phyloP scores from a whole-genome alignment of 2,329 filamentous ascomycete species.

The Didymella sp. region DNA sequence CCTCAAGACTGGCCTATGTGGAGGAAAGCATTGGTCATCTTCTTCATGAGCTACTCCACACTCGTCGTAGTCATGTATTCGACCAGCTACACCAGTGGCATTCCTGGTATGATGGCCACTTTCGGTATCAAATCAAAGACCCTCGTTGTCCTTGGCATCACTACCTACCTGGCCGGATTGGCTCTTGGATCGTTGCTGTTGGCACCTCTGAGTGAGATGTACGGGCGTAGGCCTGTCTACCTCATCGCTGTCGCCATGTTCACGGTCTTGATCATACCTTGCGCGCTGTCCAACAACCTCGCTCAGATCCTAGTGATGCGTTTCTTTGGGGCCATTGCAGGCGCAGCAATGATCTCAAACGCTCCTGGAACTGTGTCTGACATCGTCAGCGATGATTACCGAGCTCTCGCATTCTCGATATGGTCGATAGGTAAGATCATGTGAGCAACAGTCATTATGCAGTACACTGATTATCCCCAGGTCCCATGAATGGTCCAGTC shows the following conservation, averaged over 20 bases:
- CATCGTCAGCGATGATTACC: constrained; percentile 78
- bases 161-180: constrained; percentile 78
- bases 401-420: constrained; percentile 81
- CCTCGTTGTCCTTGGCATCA: constrained; percentile 76
- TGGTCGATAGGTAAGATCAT: constrained; percentile 69
- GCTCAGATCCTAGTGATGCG: constrained; percentile 72
- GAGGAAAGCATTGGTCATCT: constrained; percentile 63
- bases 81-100: constrained; percentile 77
- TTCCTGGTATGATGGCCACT: constrained; percentile 71
- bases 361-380: constrained; percentile 84
- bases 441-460: too few relatives aligned
- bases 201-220: constrained; percentile 76
- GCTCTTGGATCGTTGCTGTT: constrained; percentile 74
- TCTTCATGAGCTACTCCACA: constrained; percentile 65
- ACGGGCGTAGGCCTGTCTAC: constrained; percentile 72
- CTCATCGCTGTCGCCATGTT: constrained; percentile 69
- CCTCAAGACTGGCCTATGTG: constrained; percentile 72
- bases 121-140: constrained; percentile 66
- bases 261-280: constrained; percentile 73
- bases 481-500: constrained; percentile 77
- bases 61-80: constrained; percentile 65
- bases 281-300: constrained; percentile 72
- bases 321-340: constrained; percentile 77
- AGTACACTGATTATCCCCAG: too few relatives aligned
- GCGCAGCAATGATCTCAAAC: constrained; percentile 82